Evolutionary conservation across 176 grass and related monocot genomes (phyloP).

Genomic region (Saccharum spontaneum): DNA sequence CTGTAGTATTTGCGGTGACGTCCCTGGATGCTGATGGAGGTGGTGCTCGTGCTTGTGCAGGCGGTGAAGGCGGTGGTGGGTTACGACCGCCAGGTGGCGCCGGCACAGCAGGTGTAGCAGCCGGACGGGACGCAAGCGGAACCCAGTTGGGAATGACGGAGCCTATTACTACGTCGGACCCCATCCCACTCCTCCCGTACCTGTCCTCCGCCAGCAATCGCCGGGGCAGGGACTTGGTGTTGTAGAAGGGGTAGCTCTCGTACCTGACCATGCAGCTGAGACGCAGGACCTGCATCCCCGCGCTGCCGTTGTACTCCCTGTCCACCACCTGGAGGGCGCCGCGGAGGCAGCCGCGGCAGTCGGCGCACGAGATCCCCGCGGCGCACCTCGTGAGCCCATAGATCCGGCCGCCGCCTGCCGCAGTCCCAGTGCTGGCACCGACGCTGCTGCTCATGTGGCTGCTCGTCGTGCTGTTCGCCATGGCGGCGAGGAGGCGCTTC

Average conservation of each 20-base stretch:
- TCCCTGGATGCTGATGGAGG: background rate
- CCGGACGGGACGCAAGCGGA: background rate
- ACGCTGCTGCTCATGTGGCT: background rate
- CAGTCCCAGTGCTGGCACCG: background rate
- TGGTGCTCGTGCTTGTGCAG: too few relatives aligned
- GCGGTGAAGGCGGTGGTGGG: background rate
- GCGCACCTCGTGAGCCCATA: background rate
- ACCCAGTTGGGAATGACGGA: too few relatives aligned
- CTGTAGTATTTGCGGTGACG: background rate
- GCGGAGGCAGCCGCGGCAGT: background rate
- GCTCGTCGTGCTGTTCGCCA: background rate
- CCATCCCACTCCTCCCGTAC: too few relatives aligned
- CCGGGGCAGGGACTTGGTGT: background rate
- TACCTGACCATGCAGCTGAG: constrained; percentile 27
- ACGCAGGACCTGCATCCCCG: constrained; percentile 6
- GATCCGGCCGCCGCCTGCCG: rapidly evolving
- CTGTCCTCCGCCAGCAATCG: background rate
- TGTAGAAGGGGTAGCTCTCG: constrained; percentile 20
- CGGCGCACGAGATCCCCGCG: background rate
- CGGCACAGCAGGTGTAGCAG: background rate
- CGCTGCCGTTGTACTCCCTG: background rate
- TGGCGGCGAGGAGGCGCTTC: background rate
- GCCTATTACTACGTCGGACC: too few relatives aligned
- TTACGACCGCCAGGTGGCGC: background rate
- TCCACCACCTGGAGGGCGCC: background rate